Evolutionary conservation across 495 filamentous ascomycete genomes (phyloP), one percentile per base, ranked within the genome.

Genomic region (Massariosphaeria phaeospora): DNA sequence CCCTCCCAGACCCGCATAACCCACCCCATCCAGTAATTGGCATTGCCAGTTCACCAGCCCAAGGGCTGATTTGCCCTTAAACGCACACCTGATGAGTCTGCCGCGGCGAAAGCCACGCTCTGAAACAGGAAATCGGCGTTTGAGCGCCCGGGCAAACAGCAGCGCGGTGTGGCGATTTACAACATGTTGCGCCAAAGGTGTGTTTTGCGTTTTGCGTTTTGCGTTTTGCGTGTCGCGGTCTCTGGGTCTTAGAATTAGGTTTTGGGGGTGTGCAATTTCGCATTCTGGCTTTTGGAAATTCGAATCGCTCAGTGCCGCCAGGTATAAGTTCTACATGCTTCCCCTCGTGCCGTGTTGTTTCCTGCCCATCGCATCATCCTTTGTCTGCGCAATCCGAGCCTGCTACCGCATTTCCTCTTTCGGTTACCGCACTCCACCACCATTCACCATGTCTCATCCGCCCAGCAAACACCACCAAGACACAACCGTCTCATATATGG

Each of bases 51-150:
- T 12, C 24, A 4, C 41, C 4, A 10, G 17, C 41, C 4, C 17
- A 13, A 45, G 2, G 18, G 23, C 15, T 45, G 41, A 11, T 15
- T 45, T 13, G 2, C 18, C 41, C 23, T 23, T 26, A 45, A 2
- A 8, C 15, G 41, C n/a, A 45, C 41, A n/a, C 41, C 41, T 45
- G 41, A n/a, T 27, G 26, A 26, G 18, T 45, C 23, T 30, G 40
- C 7, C 41, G 21, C 17, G 41, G 41, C 41, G 41, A n/a, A n/a
- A n/a, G n/a, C n/a, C n/a, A n/a, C n/a, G n/a, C n/a, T n/a, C n/a
- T n/a, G n/a, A n/a, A n/a, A n/a, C n/a, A n/a, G n/a, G n/a, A n/a
- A n/a, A n/a, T n/a, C n/a, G n/a, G n/a, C n/a, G n/a, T n/a, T n/a
- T n/a, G n/a, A n/a, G n/a, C n/a, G n/a, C n/a, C n/a, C n/a, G n/a